Percentiles rank a stretch among this genome's conserved stretches.
Conservation (phyloP, 225 moss, liverwort and hornwort species). For the Bryoerythrophyllum caledonicum region DNA sequence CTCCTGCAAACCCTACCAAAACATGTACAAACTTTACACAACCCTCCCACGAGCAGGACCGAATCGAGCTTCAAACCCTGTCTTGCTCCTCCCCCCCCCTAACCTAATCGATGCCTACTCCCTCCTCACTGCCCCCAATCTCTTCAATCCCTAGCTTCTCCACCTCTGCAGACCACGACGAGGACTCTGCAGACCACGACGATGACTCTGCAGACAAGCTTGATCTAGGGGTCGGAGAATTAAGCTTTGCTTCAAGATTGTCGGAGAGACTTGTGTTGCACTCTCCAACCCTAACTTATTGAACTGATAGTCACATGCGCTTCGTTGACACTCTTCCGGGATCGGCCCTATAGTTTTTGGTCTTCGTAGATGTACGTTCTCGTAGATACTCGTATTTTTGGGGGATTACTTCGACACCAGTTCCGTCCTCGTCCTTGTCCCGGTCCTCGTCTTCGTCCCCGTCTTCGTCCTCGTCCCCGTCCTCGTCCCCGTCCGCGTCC, state of each 20-base stretch:
- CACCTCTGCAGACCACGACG: not conserved
- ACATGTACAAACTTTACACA: no score
- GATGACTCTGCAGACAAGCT: no score
- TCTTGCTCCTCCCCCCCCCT: not conserved
- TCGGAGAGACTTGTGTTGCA: not conserved
- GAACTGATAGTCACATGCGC: not conserved
- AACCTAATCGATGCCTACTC: not conserved
- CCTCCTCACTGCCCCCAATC: no score
- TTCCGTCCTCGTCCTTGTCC: no score
- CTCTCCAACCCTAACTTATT: slow-evolving; percentile 35
- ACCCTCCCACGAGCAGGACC: no score
- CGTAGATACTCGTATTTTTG: no score
- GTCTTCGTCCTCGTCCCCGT: no score
- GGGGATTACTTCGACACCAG: no score
- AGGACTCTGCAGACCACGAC: not conserved
- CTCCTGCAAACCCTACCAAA: not conserved
- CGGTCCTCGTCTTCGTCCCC: no score
- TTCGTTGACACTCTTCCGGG: not conserved
- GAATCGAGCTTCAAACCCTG: no score
- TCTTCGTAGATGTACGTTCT: not conserved
- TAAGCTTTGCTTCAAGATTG: not conserved
- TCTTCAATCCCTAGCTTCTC: slow-evolving; percentile 14
- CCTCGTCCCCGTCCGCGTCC: no score
- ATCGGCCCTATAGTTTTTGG: no score
- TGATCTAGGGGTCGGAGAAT: not conserved